These are phyloP conservation scores for Tagetes patula DNA, from an alignment of 129 eudicot genomes.

Conservation along the genomic window DNA sequence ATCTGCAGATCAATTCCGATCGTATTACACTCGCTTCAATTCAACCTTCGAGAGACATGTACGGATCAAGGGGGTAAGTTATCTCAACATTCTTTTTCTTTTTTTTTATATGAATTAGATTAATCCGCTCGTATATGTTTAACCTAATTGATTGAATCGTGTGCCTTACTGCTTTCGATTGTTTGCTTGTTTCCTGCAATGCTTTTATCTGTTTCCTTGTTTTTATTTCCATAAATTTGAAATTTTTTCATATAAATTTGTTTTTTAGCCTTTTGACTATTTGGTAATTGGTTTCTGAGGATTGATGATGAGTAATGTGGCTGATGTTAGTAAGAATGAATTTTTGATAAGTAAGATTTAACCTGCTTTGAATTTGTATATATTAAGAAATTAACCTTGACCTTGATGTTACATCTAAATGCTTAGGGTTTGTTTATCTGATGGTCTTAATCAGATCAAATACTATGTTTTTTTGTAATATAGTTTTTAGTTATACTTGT, in stretches of 20 bases:
- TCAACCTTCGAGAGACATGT: slow-evolving; percentile 30
- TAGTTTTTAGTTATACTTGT: neutral
- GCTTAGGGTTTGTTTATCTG: neutral
- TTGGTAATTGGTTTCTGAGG: slow-evolving; percentile 6
- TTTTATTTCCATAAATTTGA: neutral
- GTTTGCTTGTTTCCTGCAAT: neutral
- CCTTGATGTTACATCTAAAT: neutral
- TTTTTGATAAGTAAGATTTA: neutral
- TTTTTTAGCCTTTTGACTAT: neutral
- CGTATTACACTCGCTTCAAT: neutral
- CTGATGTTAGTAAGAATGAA: neutral
- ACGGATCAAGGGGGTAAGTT: slow-evolving; percentile 45
- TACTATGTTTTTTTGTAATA: neutral
- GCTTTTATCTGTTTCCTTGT: neutral
- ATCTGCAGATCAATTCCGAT: slow-evolving; percentile 26
- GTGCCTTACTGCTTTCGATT: neutral
- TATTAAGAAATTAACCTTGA: neutral
- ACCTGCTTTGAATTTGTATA: neutral
- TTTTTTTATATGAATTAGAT: neutral
- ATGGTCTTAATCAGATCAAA: neutral
- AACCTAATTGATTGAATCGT: slow-evolving; percentile 1
- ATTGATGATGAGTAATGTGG: slow-evolving; percentile 3
- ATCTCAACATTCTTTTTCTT: neutral
- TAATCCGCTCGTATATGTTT: slow-evolving; percentile 5
- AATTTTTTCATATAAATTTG: neutral